Conservation (phyloP, 73 alveolate genomes). For the Halteria grandinella region DNA sequence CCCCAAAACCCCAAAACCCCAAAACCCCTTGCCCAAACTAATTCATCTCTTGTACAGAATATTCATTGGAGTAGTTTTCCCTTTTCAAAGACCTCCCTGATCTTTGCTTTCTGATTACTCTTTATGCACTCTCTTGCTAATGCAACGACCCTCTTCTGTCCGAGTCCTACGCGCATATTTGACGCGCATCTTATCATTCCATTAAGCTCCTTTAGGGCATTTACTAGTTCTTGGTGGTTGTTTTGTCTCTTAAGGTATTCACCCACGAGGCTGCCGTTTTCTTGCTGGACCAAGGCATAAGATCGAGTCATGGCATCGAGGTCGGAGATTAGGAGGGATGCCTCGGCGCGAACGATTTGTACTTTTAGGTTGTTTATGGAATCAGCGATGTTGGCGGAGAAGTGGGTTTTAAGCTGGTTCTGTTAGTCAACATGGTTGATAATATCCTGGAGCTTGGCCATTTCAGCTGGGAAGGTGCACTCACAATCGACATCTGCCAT, state of each 20-base stretch:
- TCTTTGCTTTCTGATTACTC: not conserved
- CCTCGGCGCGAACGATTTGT: constrained; percentile 89
- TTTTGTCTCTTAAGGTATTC: constrained; percentile 71
- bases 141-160: constrained; percentile 65
- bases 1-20: too few relatives aligned
- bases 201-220: constrained; percentile 61
- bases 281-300: constrained; percentile 61
- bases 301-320: constrained; percentile 61
- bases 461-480: constrained; percentile 70
- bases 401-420: constrained; percentile 82
- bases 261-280: constrained; percentile 66
- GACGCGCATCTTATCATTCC: constrained; percentile 67
- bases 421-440: constrained; percentile 65
- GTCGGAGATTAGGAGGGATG: constrained; percentile 68
- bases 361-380: constrained; percentile 78
- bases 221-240: constrained; percentile 65
- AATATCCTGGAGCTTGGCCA: constrained; percentile 49
- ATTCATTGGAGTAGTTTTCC: too few relatives aligned
- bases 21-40: too few relatives aligned
- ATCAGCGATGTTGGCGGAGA: constrained; percentile 89
- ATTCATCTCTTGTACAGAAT: too few relatives aligned
- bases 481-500: constrained; percentile 69
- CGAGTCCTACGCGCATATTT: constrained; percentile 63
- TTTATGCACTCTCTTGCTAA: constrained; percentile 61
- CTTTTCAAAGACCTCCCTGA: not conserved